Base-by-base conservation (phyloP, 2,329 filamentous ascomycete genomes). In the Trichoderma pleuroti region DNA sequence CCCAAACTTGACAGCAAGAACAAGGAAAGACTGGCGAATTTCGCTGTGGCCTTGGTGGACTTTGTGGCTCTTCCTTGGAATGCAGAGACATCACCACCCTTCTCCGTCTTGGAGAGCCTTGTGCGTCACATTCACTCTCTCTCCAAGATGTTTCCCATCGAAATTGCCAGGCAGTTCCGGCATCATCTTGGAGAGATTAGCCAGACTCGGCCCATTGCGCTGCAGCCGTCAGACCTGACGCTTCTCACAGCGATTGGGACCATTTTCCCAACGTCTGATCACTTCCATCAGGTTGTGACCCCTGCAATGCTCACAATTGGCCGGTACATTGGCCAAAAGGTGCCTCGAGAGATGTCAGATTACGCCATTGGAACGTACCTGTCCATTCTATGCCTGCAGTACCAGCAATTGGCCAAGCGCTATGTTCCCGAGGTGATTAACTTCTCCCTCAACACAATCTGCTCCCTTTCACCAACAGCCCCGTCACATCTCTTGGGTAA, bases 271-370 rank as follows among this genome's bases (percentile, higher is more conserved):
- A 97, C 96, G 0, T 98, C 94, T 0, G 96, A 99, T 81, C 94
- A 98, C 81, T 99, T 98, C 81, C 96, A 99, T 77, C 92, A 96
- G 76, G 93, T 98, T 42, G 92, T 93, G 52, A 99, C 96, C 2
- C 96, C 96, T 2, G 92, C 95, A 0, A 92, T 93, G 81, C 88
- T 98, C 6, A 87, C 91, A n/a, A 93, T 98, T 80, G 88, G 88
- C 14, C 89, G 93, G 68, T 98, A 92, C 81, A 86, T 99, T 30
- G 93, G 92, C 1, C 90, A 97, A 75, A 93, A 90, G 70, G 85
- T 91, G 0, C 90, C 93, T 0, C 84, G 88, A 56, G 84, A 83
- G 9, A 80, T 93, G 5, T 82, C 86, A 9, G 92, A 96, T 74
- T 87, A 93, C 72, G 87, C 88, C 4, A 90, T 86, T 3, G 96